Evolutionary conservation across 192 early-diverging fungal genomes (phyloP).

Genomic region (Rhizoclosmatium globosum): DNA sequence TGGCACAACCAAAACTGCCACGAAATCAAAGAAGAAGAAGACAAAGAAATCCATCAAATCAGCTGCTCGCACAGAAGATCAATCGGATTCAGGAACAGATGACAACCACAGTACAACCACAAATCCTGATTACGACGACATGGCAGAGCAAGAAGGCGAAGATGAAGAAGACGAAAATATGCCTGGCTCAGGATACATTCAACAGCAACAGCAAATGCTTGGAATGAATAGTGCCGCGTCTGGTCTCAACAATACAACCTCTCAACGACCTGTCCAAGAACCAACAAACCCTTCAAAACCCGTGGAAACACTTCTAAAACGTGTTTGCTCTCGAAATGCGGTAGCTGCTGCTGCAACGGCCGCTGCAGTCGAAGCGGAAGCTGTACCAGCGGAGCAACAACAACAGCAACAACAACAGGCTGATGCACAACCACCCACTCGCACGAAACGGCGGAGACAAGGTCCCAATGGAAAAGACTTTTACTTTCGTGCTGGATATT

Average conservation of each 20-base stretch:
- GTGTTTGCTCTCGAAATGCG: not conserved
- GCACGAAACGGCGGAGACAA: not conserved
- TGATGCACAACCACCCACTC: not conserved
- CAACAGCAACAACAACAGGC: not conserved
- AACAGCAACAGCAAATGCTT: not conserved
- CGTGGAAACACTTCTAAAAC: not conserved
- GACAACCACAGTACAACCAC: not conserved
- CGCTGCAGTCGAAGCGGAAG: not conserved
- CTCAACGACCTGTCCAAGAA: conserved; percentile 1
- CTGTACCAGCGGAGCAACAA: not conserved
- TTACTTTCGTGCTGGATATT: conserved; percentile 21
- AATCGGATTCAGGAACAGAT: not conserved
- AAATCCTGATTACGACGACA: not conserved
- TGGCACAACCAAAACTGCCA: not conserved
- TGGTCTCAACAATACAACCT: conserved; percentile 22
- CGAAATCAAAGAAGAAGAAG: not conserved
- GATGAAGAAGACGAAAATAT: not conserved
- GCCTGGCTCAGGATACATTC: not conserved
- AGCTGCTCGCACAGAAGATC: not conserved
- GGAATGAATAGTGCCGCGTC: not conserved
- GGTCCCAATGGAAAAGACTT: conserved; percentile 26
- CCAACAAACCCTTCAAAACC: not conserved
- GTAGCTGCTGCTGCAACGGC: not conserved
- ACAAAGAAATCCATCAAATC: not conserved
- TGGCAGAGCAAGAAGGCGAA: not conserved